Conservation (phyloP, 2,329 filamentous ascomycete genomes). For the Fusarium bulbicola region DNA sequence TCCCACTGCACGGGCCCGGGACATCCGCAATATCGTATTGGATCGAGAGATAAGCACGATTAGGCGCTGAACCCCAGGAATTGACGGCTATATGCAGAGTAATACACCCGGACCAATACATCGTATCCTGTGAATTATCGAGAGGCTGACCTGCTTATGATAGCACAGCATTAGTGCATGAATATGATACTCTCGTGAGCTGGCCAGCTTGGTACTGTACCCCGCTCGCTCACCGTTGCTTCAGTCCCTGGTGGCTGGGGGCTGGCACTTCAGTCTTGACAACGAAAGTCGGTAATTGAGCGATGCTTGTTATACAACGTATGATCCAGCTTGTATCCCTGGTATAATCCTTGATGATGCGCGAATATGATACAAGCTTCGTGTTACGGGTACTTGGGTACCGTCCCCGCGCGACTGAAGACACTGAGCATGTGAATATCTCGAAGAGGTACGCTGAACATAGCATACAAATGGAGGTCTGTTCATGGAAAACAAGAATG, state of each 20-base stretch:
- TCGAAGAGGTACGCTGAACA: neutral
- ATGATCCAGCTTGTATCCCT: neutral
- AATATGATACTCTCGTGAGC: neutral
- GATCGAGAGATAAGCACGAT: constrained; percentile 1
- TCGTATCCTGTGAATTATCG: neutral
- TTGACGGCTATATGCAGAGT: neutral
- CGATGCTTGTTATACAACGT: neutral
- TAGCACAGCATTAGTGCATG: neutral
- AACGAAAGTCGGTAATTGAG: neutral
- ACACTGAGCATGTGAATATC: neutral
- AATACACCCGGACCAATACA: constrained; percentile 7
- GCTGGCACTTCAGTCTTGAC: constrained; percentile 6
- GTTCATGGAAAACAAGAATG: neutral
- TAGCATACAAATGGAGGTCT: neutral
- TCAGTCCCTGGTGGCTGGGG: constrained; percentile 1
- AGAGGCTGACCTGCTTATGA: neutral
- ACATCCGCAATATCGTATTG: neutral
- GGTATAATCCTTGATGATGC: neutral
- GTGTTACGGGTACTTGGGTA: neutral
- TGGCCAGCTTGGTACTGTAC: neutral
- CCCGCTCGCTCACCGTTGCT: constrained; percentile 11
- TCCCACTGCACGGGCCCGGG: neutral
- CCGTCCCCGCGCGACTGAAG: neutral
- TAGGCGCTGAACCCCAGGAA: neutral
- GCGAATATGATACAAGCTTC: neutral